Conservation (phyloP, 1,284 basidiomycete species). For the Trichosporon sp. region DNA sequence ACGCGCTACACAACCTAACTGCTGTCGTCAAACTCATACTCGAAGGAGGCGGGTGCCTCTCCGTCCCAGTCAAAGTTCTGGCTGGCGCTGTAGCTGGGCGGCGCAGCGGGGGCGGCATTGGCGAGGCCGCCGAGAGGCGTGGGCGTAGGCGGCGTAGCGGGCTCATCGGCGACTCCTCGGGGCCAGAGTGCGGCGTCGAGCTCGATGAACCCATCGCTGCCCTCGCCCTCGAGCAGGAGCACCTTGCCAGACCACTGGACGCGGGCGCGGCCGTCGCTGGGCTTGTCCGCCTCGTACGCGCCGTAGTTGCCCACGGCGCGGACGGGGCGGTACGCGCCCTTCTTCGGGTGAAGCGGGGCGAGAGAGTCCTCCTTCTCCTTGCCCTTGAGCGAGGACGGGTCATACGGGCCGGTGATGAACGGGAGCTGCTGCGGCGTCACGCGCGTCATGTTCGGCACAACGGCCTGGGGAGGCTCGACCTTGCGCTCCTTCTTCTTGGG, state of each 20-base stretch:
- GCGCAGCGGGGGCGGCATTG: constrained; percentile 36
- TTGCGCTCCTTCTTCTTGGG: constrained; percentile 37
- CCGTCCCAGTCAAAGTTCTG: constrained; percentile 66
- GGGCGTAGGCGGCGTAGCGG: constrained; percentile 28
- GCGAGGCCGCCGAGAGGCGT: constrained; percentile 46
- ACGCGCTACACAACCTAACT: constrained; percentile 28
- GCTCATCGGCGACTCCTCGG: constrained; percentile 55
- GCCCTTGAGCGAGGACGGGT: constrained; percentile 26
- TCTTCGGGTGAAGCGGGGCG: constrained; percentile 27
- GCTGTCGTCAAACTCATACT: constrained; percentile 51
- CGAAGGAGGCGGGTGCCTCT: constrained; percentile 66
- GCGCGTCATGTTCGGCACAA: constrained; percentile 83
- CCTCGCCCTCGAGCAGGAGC: constrained; percentile 63
- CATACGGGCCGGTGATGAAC: constrained; percentile 63
- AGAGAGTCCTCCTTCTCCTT: constrained; percentile 16
- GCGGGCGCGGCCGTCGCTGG: constrained; percentile 31
- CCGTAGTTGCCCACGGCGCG: constrained; percentile 31
- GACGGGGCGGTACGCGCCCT: constrained; percentile 32
- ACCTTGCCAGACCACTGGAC: constrained; percentile 66
- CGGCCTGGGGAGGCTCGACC: constrained; percentile 74
- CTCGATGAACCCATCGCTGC: constrained; percentile 67
- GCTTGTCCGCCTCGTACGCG: constrained; percentile 29
- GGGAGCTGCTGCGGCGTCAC: constrained; percentile 87
- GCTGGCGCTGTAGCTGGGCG: constrained; percentile 40
- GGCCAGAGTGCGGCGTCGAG: constrained; percentile 60